Evolutionary conservation across 495 filamentous ascomycete genomes (phyloP).

Genomic region (Hypoxylon fuscum): DNA sequence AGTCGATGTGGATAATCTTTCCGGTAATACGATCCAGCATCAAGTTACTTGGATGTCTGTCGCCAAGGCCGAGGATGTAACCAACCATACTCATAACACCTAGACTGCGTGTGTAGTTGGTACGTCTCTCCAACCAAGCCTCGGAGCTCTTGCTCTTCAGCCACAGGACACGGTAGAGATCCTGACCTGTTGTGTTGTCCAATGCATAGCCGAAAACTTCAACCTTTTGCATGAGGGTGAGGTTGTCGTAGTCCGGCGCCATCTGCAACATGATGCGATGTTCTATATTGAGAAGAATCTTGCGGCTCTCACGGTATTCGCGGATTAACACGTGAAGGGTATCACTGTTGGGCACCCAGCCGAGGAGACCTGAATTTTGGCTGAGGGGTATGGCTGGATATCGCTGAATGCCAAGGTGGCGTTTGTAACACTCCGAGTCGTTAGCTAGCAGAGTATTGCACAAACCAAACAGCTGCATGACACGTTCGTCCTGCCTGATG

Average conservation of each 20-base stretch:
- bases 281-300: conserved; percentile 98
- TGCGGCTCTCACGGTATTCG: conserved; percentile 95
- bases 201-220: conserved; percentile 99
- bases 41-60: conserved; percentile 95
- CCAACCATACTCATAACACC: conserved; percentile 99
- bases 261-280: conserved; percentile 99
- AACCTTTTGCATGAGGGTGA: conserved; percentile 99
- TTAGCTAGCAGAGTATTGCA: conserved; percentile 92
- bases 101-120: conserved; percentile 96
- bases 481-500: conserved; percentile 96
- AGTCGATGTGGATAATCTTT: conserved; percentile 97
- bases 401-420: conserved; percentile 93
- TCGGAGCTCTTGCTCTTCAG: conserved; percentile 98
- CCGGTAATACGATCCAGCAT: conserved; percentile 96
- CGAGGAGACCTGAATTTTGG: conserved; percentile 91
- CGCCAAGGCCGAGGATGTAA: conserved; percentile 95
- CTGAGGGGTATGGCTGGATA: conserved; percentile 96
- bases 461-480: conserved; percentile 98
- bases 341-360: conserved; percentile 98
- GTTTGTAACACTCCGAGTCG: conserved; percentile 95
- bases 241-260: conserved; percentile 97
- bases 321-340: conserved; percentile 95
- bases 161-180: conserved; percentile 97
- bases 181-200: conserved; percentile 98
- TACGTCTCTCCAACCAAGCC: conserved; percentile 94